Evolutionary conservation across 2,329 filamentous ascomycete species (phyloP).

Genomic region (Tolypocladium ophioglossoides): DNA sequence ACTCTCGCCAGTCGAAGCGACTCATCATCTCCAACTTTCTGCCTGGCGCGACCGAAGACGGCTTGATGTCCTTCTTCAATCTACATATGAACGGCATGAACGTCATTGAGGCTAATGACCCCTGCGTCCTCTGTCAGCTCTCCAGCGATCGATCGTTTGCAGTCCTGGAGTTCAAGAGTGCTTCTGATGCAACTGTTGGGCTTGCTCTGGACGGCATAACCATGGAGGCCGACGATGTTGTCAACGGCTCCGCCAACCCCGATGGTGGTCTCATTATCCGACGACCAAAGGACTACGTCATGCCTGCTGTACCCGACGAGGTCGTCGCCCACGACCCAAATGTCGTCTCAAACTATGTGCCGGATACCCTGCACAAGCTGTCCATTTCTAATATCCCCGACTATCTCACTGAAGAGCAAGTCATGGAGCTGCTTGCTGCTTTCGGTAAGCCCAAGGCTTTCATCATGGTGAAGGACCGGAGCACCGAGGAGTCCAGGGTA

Average conservation of each 20-base stretch:
- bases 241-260: constrained; percentile 41
- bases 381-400: constrained; percentile 80
- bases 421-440: constrained; percentile 77
- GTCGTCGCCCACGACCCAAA: constrained; percentile 59
- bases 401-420: constrained; percentile 84
- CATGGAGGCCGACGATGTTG: constrained; percentile 65
- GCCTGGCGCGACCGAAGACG: constrained; percentile 60
- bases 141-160: constrained; percentile 73
- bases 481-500: constrained; percentile 80
- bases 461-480: constrained; percentile 74
- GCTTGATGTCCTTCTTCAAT: constrained; percentile 80
- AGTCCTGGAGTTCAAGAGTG: constrained; percentile 79
- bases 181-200: constrained; percentile 82
- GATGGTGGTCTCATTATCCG: constrained; percentile 61
- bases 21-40: constrained; percentile 82
- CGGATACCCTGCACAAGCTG: constrained; percentile 92
- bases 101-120: constrained; percentile 71
- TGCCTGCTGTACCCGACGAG: constrained; percentile 68
- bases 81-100: constrained; percentile 95
- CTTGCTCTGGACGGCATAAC: constrained; percentile 80
- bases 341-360: constrained; percentile 67
- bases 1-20: constrained; percentile 88
- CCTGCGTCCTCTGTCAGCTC: constrained; percentile 75
- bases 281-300: constrained; percentile 94
- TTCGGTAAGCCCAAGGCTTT: constrained; percentile 94